phyloP scores from a whole-genome alignment of 257 asterid species.

The Plantago ovata region DNA sequence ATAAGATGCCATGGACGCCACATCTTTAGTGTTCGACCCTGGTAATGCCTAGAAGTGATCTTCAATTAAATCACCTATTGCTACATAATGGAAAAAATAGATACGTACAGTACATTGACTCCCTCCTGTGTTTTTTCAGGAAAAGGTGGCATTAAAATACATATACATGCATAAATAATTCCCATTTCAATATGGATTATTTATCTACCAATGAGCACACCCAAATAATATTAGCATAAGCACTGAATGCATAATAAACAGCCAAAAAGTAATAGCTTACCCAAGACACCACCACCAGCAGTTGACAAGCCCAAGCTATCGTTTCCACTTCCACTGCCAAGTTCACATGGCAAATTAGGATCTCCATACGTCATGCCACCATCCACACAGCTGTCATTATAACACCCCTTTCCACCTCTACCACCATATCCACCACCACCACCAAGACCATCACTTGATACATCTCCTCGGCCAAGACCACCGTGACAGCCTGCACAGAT shows the following conservation, averaged over 20 bases:
- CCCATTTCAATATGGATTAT: conserved; percentile 5
- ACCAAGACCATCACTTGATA: conserved; percentile 62
- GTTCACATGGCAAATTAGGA: conserved; percentile 84
- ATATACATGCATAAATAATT: neutral
- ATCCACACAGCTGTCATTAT: conserved; percentile 55
- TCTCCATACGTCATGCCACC: conserved; percentile 90
- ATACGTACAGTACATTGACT: conserved; percentile 14
- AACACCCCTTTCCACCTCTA: conserved; percentile 88
- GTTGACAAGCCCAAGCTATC: conserved; percentile 69
- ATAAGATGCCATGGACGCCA: conserved; percentile 5
- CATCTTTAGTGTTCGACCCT: conserved; percentile 4
- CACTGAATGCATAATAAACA: conserved; percentile 7
- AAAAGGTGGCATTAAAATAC: conserved; percentile 6
- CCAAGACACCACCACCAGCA: conserved; percentile 92
- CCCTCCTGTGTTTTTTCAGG: conserved; percentile 8
- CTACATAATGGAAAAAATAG: conserved; percentile 4
- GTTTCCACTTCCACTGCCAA: conserved; percentile 98
- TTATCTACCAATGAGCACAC: conserved; percentile 6
- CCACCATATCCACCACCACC: conserved; percentile 99
- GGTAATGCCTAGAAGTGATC: neutral
- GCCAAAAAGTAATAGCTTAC: conserved; percentile 41
- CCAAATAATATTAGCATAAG: conserved; percentile 1
- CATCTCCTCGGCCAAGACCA: conserved; percentile 77
- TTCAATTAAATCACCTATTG: neutral
- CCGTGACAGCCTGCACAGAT: conserved; percentile 76